A percentile compares a stretch with the other conserved stretches of the same genome.
phyloP scores from a whole-genome alignment of 306 rosid species.

The Medicago truncatula region DNA sequence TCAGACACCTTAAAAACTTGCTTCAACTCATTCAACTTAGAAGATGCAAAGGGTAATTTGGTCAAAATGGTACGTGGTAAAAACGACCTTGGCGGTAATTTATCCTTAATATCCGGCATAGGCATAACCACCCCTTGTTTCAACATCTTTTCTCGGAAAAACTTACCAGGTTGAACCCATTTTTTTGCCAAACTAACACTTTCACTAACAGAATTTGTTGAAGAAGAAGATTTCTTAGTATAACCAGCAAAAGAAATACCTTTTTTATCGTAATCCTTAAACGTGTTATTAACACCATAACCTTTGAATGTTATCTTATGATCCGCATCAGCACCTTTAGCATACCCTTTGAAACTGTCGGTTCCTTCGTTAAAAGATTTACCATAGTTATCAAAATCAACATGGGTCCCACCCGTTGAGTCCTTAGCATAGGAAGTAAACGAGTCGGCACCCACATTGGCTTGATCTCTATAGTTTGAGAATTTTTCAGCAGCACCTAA shows the following conservation, averaged over 20 bases:
- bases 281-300: slow-evolving; percentile 70
- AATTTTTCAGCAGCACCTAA: slow-evolving; percentile 55
- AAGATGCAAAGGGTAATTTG: slow-evolving; percentile 66
- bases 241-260: slow-evolving; percentile 50
- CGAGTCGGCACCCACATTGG: slow-evolving; percentile 76
- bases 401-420: slow-evolving; percentile 50
- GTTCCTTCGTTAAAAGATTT: slow-evolving; percentile 67
- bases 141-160: slow-evolving; percentile 74
- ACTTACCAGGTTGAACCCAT: slow-evolving; percentile 87
- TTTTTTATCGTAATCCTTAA: slow-evolving; percentile 65
- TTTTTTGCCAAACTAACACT: slow-evolving; percentile 58
- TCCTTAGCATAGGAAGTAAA: slow-evolving; percentile 69
- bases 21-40: slow-evolving; percentile 50
- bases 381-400: slow-evolving; percentile 70
- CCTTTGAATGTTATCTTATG: slow-evolving; percentile 59
- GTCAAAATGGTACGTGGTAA: slow-evolving; percentile 68
- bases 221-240: slow-evolving; percentile 39
- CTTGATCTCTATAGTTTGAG: slow-evolving; percentile 60
- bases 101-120: slow-evolving; percentile 80
- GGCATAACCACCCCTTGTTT: slow-evolving; percentile 69
- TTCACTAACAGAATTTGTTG: neutral
- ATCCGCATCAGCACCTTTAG: slow-evolving; percentile 48
- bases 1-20: slow-evolving; percentile 66
- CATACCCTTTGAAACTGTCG: slow-evolving; percentile 77
- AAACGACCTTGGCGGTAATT: slow-evolving; percentile 78